Percentiles rank a stretch among this genome's conserved stretches.
phyloP scores from a whole-genome alignment of 768 basidiomycete species.

The Dacryopinax primogenitus region DNA sequence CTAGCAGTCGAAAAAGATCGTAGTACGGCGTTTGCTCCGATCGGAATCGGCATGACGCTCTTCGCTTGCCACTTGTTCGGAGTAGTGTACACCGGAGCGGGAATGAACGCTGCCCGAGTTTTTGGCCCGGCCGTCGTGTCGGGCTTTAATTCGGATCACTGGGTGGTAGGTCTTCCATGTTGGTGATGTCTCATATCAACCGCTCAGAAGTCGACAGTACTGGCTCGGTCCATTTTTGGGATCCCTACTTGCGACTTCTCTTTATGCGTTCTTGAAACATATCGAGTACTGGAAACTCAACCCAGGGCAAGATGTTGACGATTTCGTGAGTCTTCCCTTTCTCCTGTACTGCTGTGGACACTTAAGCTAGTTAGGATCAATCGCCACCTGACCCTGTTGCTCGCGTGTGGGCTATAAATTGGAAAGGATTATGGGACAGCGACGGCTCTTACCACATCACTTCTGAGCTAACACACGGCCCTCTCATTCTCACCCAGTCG shows the following conservation, averaged over 20 bases:
- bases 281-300: not conserved
- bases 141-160: constrained; percentile 47
- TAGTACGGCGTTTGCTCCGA: constrained; percentile 51
- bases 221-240: not conserved
- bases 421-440: too few relatives aligned
- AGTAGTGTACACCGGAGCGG: constrained; percentile 48
- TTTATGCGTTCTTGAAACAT: not conserved
- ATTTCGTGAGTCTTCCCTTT: too few relatives aligned
- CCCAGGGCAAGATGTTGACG: not conserved
- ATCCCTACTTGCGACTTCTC: not conserved
- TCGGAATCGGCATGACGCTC: constrained; percentile 50
- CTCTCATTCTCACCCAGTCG: too few relatives aligned
- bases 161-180: too few relatives aligned
- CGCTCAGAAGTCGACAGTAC: not conserved
- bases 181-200: too few relatives aligned
- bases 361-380: too few relatives aligned
- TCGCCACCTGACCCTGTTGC: too few relatives aligned
- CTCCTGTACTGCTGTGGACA: too few relatives aligned
- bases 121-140: constrained; percentile 58
- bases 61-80: constrained; percentile 48
- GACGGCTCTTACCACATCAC: too few relatives aligned
- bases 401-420: too few relatives aligned
- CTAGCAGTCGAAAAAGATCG: constrained; percentile 57
- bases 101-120: constrained; percentile 57
- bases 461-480: too few relatives aligned